Conservation (phyloP, 441 rosid species). For the Melastoma candidum region DNA sequence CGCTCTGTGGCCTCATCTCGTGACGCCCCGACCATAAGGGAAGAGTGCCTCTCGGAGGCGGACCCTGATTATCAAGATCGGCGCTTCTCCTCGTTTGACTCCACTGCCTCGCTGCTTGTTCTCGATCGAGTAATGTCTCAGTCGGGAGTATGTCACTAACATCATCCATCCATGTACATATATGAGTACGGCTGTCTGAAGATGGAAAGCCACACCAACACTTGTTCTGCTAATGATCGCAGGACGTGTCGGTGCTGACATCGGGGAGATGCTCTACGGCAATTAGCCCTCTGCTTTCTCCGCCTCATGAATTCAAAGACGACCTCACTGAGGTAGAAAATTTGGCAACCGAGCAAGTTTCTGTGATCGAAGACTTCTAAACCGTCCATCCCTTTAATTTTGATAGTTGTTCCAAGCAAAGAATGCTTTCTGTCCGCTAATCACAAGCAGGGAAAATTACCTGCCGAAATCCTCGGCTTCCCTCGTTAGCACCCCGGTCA, state of each 20-base stretch:
- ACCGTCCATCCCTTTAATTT: background rate
- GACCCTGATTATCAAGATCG: conserved; percentile 13
- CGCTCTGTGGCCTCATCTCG: conserved; percentile 27
- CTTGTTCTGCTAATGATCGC: conserved; percentile 11
- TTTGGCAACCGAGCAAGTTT: too few relatives aligned
- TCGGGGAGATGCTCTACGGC: conserved; percentile 84
- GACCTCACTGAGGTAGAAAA: conserved; percentile 66
- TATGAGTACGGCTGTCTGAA: background rate
- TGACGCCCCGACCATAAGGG: conserved; percentile 44
- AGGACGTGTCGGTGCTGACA: conserved; percentile 88
- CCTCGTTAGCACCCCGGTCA: conserved; percentile 32
- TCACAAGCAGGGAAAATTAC: conserved; percentile 28
- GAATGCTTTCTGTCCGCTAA: conserved; percentile 50
- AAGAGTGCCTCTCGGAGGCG: conserved; percentile 33
- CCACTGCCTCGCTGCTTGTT: conserved; percentile 81
- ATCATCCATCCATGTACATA: background rate
- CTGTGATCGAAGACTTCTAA: too few relatives aligned
- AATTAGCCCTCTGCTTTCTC: conserved; percentile 76
- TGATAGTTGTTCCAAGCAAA: background rate
- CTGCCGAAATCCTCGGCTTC: conserved; percentile 41
- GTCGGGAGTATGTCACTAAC: conserved; percentile 29
- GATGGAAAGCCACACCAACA: background rate
- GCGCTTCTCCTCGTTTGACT: conserved; percentile 66
- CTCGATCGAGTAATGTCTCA: conserved; percentile 95
- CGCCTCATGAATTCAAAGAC: conserved; percentile 61